phyloP scores from a whole-genome alignment of 768 basidiomycete species.

The Albatrellus ellisii region DNA sequence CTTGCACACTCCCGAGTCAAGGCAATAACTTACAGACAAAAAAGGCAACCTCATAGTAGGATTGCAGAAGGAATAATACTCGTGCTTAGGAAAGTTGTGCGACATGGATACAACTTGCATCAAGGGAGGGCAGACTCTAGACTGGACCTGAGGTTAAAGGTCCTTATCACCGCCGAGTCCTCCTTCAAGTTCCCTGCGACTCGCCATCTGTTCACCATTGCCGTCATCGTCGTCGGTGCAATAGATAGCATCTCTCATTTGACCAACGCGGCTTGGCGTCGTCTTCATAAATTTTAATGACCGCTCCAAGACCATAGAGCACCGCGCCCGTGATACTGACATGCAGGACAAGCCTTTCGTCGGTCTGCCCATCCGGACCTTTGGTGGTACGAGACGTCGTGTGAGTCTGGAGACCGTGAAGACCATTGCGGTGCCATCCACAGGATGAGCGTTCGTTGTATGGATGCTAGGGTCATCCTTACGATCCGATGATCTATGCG shows the following conservation, averaged over 20 bases:
- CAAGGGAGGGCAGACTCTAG: too few relatives aligned
- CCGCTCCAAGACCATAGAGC: slow-evolving; percentile 36
- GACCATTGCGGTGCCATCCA: slow-evolving; percentile 33
- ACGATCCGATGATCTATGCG: slow-evolving; percentile 43
- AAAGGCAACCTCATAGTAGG: too few relatives aligned
- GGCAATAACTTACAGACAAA: too few relatives aligned
- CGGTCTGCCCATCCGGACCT: slow-evolving; percentile 24
- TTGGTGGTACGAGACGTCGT: too few relatives aligned
- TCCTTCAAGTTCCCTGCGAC: neutral
- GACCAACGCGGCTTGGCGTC: slow-evolving; percentile 29
- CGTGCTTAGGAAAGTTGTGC: too few relatives aligned
- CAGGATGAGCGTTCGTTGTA: slow-evolving; percentile 26
- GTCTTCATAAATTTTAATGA: slow-evolving; percentile 43
- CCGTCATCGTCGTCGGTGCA: slow-evolving; percentile 39
- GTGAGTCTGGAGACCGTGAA: slow-evolving; percentile 36
- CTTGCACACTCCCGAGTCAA: too few relatives aligned
- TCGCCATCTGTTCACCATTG: slow-evolving; percentile 19
- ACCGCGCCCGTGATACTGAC: slow-evolving; percentile 36
- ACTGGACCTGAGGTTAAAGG: neutral
- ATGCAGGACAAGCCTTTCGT: slow-evolving; percentile 30
- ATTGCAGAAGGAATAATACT: too few relatives aligned
- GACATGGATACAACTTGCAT: too few relatives aligned
- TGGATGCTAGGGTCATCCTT: slow-evolving; percentile 40
- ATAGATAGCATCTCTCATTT: slow-evolving; percentile 49
- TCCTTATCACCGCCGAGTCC: neutral